These are phyloP conservation scores for Wallacemonas sp. DNA, from an alignment of 208 protist genomes.

Conservation along the genomic window DNA sequence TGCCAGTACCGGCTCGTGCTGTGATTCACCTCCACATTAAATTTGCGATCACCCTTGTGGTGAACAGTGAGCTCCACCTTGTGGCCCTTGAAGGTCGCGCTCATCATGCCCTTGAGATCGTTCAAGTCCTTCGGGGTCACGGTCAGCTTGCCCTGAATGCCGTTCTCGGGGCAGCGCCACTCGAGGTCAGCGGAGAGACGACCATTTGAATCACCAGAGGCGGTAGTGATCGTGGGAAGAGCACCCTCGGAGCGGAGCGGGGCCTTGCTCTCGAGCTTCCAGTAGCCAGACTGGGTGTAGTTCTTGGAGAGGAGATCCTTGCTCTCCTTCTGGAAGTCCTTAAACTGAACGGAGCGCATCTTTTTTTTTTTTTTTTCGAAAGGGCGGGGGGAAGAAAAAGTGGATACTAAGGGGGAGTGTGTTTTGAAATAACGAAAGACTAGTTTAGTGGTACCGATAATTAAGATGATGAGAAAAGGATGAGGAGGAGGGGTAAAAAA, in stretches of 20 bases:
- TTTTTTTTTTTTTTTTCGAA: not conserved
- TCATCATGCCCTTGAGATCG: constrained; percentile 31
- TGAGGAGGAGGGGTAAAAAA: not conserved
- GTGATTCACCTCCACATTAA: constrained; percentile 52
- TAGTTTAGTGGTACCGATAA: too few species aligned
- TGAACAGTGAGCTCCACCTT: constrained; percentile 49
- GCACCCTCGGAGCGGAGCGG: constrained; percentile 40
- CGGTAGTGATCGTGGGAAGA: constrained; percentile 65
- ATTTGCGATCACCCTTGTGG: constrained; percentile 33
- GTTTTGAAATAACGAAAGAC: too few species aligned
- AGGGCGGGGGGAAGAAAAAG: not conserved
- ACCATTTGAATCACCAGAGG: constrained; percentile 29
- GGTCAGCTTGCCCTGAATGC: constrained; percentile 42
- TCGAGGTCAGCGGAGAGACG: constrained; percentile 57
- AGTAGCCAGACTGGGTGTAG: constrained; percentile 41
- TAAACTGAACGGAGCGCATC: constrained; percentile 38
- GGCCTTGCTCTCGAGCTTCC: constrained; percentile 81
- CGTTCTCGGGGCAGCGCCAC: constrained; percentile 46
- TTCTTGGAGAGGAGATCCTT: constrained; percentile 79
- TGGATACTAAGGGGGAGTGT: too few species aligned
- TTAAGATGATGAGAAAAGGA: too few species aligned
- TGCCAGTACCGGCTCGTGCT: constrained; percentile 31
- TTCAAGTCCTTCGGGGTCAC: constrained; percentile 33
- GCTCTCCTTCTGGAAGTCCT: constrained; percentile 82
- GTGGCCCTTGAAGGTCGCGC: constrained; percentile 59